phyloP scores from a whole-genome alignment of 2,329 filamentous ascomycete species.

The Xylaria polymorpha region DNA sequence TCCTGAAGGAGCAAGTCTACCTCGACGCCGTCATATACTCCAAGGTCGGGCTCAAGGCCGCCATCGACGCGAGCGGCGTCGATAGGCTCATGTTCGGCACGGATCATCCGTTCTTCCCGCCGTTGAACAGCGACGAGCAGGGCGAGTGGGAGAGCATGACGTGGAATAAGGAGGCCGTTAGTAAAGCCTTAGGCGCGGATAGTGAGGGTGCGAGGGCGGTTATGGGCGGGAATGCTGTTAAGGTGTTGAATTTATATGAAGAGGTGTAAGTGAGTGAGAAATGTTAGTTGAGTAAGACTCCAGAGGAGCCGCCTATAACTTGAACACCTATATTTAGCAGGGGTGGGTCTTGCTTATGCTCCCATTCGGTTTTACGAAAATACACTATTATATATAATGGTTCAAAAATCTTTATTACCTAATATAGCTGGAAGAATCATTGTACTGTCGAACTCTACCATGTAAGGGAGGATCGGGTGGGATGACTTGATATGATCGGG shows the following conservation, averaged over 20 bases:
- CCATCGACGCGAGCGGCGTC: conserved; percentile 72
- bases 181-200: conserved; percentile 47
- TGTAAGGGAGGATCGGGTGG: neutral
- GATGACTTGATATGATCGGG: neutral
- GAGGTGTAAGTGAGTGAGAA: conserved; percentile 30
- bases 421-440: neutral
- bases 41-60: conserved; percentile 76
- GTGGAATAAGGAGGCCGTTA: conserved; percentile 59
- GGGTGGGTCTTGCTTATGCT: neutral
- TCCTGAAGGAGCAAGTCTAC: conserved; percentile 78
- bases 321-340: neutral
- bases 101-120: conserved; percentile 88
- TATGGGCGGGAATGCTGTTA: conserved; percentile 51
- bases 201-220: conserved; percentile 46
- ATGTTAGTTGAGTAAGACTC: neutral
- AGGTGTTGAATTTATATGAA: conserved; percentile 46
- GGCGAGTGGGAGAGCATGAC: conserved; percentile 77
- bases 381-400: neutral
- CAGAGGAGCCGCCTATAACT: neutral
- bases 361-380: neutral
- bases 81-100: conserved; percentile 83
- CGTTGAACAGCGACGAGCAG: conserved; percentile 70
- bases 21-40: conserved; percentile 89
- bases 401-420: neutral
- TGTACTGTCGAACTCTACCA: neutral